Evolutionary conservation across 768 basidiomycete genomes (phyloP), one percentile per base, ranked within the genome.

Genomic region (Sarcomyxa edulis): DNA sequence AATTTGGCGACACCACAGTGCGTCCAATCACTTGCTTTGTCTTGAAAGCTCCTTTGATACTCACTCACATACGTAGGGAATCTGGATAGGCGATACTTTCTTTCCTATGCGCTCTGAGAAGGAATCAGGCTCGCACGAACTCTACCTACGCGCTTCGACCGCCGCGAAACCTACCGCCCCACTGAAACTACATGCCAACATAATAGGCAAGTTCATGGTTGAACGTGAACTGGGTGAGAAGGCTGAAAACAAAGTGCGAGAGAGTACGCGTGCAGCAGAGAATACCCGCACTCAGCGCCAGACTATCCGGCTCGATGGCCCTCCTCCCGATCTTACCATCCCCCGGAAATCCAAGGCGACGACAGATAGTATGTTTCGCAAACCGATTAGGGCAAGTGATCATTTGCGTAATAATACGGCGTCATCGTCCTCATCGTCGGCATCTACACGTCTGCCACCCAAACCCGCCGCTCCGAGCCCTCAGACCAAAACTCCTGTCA

Each of bases 151-250:
- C 11, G 64, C 76, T 9, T 65, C 79, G 25, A 71, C 73, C 11
- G 66, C 71, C 6, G 61, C 70, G 16, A 81, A 77, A 54, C 76
- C 72, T 34, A 74, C 66, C 46, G 73, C 76, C 0, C 78, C 83
- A 2, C 71, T 89, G 48, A 86, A 84, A 55, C 73, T 84, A 14
- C 74, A 81, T 48, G 86, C 83, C 45, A 79, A 77, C 48, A 75
- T 90, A 30, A 66, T 74, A n/a, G 84, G 84, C 25, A 86, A 81
- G 56, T 75, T 84, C 53, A 67, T 63, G 24, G 76, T 88, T 36
- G 77, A 79, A 35, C 75, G 74, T 34, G 71, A 84, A 49, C 68
- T 85, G 24, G 72, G 63, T 6, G 48, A 65, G 49, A 40, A 66
- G 49, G 56, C 74, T 51, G 55, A 71, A 30, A 64, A 62, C 42